A percentile compares a stretch with the other conserved stretches of the same genome.
phyloP scores from a whole-genome alignment of 345 rosid species.

The Populus tremula region DNA sequence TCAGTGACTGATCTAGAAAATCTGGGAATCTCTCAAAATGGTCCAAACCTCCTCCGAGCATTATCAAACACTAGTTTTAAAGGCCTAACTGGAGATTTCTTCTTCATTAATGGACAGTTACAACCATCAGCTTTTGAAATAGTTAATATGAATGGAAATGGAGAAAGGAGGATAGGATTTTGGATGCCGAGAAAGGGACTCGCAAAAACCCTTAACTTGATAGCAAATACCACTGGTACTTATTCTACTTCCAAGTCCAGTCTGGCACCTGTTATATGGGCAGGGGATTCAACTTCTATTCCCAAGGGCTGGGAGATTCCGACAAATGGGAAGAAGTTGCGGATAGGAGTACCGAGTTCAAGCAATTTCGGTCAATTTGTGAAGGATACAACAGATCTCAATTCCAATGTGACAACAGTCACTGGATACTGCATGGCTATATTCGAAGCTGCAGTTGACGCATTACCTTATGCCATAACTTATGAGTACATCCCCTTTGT shows the following conservation, averaged over 20 bases:
- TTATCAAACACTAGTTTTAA: slow-evolving; percentile 20
- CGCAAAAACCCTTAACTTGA: background rate
- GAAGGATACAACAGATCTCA: slow-evolving; percentile 2
- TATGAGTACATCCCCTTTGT: slow-evolving; percentile 23
- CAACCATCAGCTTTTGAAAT: slow-evolving; percentile 28
- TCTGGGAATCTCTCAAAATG: slow-evolving; percentile 21
- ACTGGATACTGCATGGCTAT: slow-evolving; percentile 38
- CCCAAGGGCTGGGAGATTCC: slow-evolving; percentile 30
- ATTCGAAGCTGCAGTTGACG: slow-evolving; percentile 33
- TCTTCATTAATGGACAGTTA: slow-evolving; percentile 29
- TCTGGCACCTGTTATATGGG: slow-evolving; percentile 18
- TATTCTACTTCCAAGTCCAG: background rate
- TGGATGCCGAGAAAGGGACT: slow-evolving; percentile 33
- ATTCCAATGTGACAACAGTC: background rate
- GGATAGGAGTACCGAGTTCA: slow-evolving; percentile 31
- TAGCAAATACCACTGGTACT: background rate
- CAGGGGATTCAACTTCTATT: slow-evolving; percentile 13
- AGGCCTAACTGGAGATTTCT: slow-evolving; percentile 39
- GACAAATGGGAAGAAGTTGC: slow-evolving; percentile 22
- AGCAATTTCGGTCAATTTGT: slow-evolving; percentile 37
- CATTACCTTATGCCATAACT: slow-evolving; percentile 11
- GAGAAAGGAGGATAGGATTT: slow-evolving; percentile 28
- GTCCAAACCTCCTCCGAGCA: slow-evolving; percentile 18
- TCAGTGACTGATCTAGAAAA: background rate
- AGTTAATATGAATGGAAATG: slow-evolving; percentile 31